Base-by-base conservation (phyloP, 2,329 filamentous ascomycete species). In the Fusarium sp. region DNA sequence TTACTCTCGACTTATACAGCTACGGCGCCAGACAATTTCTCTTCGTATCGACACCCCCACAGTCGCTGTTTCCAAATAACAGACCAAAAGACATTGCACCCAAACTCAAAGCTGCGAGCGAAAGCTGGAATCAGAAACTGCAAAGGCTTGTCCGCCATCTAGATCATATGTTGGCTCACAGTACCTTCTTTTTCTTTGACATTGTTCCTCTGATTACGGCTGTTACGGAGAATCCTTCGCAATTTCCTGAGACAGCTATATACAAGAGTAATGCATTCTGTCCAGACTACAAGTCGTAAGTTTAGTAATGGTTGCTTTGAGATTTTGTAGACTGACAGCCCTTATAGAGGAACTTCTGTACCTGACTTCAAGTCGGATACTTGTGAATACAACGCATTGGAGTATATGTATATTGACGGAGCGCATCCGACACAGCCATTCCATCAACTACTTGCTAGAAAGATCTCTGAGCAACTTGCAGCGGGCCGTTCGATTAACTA, bases 351-450 rank as follows among this genome's bases (percentile, higher is more conserved):
- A 2, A 64, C 61, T 0, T 9, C 26, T 13, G 53, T 38, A 0
- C 61, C 61, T 1, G 50, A 64, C 12, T 64, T 57, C 8, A 64
- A 64, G 13, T 63, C 61, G 1, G 38, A 49, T 0, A 40, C 30
- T 1, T 64, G 59, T 37, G 51, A 58, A 28, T 64, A 41, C 6
- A 58, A 47, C 1, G 61, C 61, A 13, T 20, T 33, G 9, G 59
- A 64, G 26, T 64, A 64, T 5, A 64, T 64, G 59, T 64, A 64
- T 9, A 64, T 64, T 6, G 61, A 64, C 1, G 59, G 61, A 4
- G 61, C 61, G 4, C 61, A 64, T 50, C 61, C 61, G 8, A 64
- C 61, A 8, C 61, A 64, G 11, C 15, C 8, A 13, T 64, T 64
- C 5, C 61, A 64, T 11, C 59, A 64, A 11, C 45, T 64, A 3